Base-by-base conservation (phyloP, 495 filamentous ascomycete genomes). In the Acidomyces sp. region DNA sequence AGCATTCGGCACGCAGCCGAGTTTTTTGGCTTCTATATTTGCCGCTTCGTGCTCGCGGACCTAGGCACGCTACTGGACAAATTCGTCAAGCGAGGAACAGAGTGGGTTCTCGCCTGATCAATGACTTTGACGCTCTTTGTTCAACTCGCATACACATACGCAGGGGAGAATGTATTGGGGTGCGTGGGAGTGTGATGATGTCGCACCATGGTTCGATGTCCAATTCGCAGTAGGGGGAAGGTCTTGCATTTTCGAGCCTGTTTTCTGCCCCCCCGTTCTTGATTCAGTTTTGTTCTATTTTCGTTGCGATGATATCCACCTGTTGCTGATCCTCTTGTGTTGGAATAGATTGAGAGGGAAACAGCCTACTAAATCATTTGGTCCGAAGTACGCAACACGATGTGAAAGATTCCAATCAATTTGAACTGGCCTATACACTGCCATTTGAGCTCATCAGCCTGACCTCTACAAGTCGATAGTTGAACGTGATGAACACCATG, bases 21-120 rank as follows among this genome's bases (percentile, higher is more conserved):
- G 55, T 97, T 97, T 63, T 97, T 97, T 58, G 87, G 78, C 21
- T 94, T 97, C 61, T 96, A 85, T 56, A 69, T 97, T 13, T 95
- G 88, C 59, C 82, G 92, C 12, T 97, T 96, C 56, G 85, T 85
- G 21, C 60, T 96, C 33, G 67, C 79, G 6, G 90, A 97, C 60
- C 64, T 97, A 45, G 69, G 75, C 28, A 54, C 93, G 57, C 71
- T 97, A 65, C 67, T 96, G 55, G 90, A 97, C 60, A 97, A 96
- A 60, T 96, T 88, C 55, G 77, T 97, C 56, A 96, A 96, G 68
- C 73, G 88, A 44, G 85, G 88, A n/a, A 92, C 76, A 50, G 88
- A 97, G 63, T 96, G 87, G 88, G 90, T 92, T 33, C 65, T 94
- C 46, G 69, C 62, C n/a, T 65, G 45, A 59, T 16, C 17, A n/a